Base-by-base conservation (phyloP, 345 rosid species). In the Eucalyptus lansdowneana region DNA sequence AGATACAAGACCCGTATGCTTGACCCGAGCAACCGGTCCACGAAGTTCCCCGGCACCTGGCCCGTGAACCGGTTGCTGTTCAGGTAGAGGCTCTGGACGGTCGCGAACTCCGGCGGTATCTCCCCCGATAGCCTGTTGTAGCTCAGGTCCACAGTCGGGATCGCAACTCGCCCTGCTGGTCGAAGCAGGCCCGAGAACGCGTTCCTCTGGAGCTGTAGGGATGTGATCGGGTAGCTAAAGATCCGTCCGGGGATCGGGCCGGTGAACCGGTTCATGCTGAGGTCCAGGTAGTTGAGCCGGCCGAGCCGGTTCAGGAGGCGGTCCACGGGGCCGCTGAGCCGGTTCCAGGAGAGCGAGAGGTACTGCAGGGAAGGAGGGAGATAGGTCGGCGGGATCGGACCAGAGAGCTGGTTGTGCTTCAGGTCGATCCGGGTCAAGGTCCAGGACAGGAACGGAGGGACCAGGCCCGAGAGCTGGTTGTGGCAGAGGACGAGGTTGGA, bases 61-160 rank as follows among this genome's bases (percentile, higher is more conserved):
- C 99, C 99, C 3, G 90, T 91, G 88, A 97, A 97, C 92, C 96
- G 96, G 95, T 97, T 97, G 80, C 95, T 97, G 58, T 97, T 97
- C 53, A 97, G 89, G 93, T 95, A 97, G 42, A 97, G 90, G 80
- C 94, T 96, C 94, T 93, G 96, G 8, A 97, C 99, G 87, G 95
- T 92, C n/a, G 98, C 95, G 88, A 97, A 93, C 94, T 94, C 88
- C 14, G 98, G 94, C 16, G 99, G 97, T 86, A 97, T 92, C 89
- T 88, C 89, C 50, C 98, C 99, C 44, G 95, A 95, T 24, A 97
- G 90, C 56, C 96, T 85, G 91, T 97, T 97, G 93, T 92, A 95
- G 92, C 99, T 97, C 5, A 97, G 91, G 93, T 97, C 99, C 15
- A 97, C 95, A 87, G 95, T 96, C 80, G 90, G 67, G 86, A 97